These are phyloP conservation scores for Rhodotorula paludigena DNA, from an alignment of 768 basidiomycete genomes.

Conservation along the genomic window DNA sequence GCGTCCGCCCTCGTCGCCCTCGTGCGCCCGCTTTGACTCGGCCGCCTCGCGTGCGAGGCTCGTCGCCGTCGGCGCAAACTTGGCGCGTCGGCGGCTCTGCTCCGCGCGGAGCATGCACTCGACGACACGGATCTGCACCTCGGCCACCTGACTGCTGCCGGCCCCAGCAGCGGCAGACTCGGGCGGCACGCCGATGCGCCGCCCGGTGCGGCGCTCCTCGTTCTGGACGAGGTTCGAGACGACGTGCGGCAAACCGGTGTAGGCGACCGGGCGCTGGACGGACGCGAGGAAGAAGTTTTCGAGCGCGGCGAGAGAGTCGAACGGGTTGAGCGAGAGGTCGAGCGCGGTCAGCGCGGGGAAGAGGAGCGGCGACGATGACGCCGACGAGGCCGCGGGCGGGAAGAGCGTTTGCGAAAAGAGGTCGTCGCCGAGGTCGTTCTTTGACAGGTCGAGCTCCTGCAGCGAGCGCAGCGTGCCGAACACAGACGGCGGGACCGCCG, in stretches of 20 bases:
- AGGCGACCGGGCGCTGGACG: constrained; percentile 11
- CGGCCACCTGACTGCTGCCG: background rate
- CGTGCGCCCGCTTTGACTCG: background rate
- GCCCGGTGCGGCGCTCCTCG: constrained; percentile 6
- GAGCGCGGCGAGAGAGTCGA: constrained; percentile 17
- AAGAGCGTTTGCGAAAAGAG: constrained; percentile 4
- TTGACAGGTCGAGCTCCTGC: constrained; percentile 12
- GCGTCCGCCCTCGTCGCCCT: background rate
- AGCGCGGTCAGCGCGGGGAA: constrained; percentile 13
- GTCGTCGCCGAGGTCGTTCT: constrained; percentile 15
- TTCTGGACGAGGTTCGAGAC: constrained; percentile 20
- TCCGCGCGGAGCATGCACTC: constrained; percentile 5
- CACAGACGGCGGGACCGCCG: background rate
- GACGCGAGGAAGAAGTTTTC: constrained; percentile 5
- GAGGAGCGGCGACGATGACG: background rate
- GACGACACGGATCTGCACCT: constrained; percentile 7
- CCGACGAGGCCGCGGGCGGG: background rate
- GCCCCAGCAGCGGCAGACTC: background rate
- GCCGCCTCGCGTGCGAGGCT: background rate
- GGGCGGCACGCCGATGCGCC: constrained; percentile 11
- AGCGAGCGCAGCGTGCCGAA: background rate
- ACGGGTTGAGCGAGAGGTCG: constrained; percentile 15
- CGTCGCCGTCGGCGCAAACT: background rate
- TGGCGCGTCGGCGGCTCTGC: background rate
- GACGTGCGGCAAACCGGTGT: constrained; percentile 8